Conservation (phyloP, 1,284 basidiomycete genomes). For the Wolfiporia cocos region DNA sequence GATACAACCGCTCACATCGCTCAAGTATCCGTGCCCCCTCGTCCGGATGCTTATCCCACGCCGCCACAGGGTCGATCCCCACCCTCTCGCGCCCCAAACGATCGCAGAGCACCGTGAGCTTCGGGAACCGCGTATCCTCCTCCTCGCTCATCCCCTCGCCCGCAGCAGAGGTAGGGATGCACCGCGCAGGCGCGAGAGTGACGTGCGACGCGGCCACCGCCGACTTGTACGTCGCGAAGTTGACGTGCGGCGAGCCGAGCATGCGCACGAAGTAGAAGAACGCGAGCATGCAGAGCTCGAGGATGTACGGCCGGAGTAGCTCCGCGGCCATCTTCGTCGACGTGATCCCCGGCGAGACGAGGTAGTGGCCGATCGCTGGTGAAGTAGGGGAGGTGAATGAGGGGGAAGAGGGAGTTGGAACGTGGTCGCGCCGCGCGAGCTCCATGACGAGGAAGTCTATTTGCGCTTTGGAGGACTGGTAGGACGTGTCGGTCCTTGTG, state of each 20-base stretch:
- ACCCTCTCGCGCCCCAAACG: conserved; percentile 50
- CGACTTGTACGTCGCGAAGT: conserved; percentile 53
- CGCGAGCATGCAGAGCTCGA: conserved; percentile 42
- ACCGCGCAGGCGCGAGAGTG: conserved; percentile 46
- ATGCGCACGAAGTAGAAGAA: conserved; percentile 68
- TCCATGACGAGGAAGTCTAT: conserved; percentile 64
- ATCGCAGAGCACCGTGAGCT: conserved; percentile 51
- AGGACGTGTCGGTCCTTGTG: conserved; percentile 52
- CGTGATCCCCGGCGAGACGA: conserved; percentile 72
- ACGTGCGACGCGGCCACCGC: conserved; percentile 62
- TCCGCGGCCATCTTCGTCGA: conserved; percentile 42
- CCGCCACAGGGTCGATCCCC: conserved; percentile 38
- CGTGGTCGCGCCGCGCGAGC: conserved; percentile 37
- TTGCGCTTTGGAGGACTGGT: conserved; percentile 78
- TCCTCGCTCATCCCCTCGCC: conserved; percentile 10
- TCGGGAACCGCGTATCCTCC: conserved; percentile 22
- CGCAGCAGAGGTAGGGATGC: conserved; percentile 27
- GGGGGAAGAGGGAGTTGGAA: no score
- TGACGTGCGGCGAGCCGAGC: conserved; percentile 59
- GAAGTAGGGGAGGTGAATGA: no score
- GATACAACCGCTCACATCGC: conserved; percentile 48
- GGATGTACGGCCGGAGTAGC: conserved; percentile 14
- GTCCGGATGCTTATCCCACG: conserved; percentile 42
- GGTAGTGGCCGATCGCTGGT: conserved; percentile 47
- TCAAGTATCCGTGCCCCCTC: conserved; percentile 42